Conservation (phyloP, 768 basidiomycete species). For the Hygrocybe coccinea region DNA sequence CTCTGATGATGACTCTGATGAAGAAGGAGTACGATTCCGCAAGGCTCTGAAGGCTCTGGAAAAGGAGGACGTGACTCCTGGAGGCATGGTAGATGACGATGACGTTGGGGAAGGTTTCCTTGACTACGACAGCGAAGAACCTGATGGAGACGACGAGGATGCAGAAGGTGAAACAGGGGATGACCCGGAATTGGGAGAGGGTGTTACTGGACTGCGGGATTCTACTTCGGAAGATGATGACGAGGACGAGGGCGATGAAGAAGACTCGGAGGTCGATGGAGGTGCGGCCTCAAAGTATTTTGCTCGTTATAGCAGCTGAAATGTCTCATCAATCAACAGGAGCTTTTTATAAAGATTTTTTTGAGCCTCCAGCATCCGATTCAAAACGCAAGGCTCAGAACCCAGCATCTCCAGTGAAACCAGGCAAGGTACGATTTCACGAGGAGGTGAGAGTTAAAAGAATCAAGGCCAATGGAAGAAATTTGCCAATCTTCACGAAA, state of each 20-base stretch:
- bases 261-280: constrained; percentile 28
- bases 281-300: constrained; percentile 30
- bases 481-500: constrained; percentile 44
- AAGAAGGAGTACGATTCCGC: constrained; percentile 15
- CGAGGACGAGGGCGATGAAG: constrained; percentile 28
- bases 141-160: constrained; percentile 10
- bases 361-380: constrained; percentile 59
- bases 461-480: constrained; percentile 69
- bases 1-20: constrained; percentile 22
- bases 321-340: constrained; percentile 36
- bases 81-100: not conserved
- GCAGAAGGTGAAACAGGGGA: constrained; percentile 18
- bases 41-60: constrained; percentile 9
- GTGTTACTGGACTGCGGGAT: constrained; percentile 28
- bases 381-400: constrained; percentile 17
- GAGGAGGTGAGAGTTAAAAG: constrained; percentile 78
- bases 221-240: constrained; percentile 35
- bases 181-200: constrained; percentile 24
- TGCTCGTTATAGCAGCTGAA: not conserved
- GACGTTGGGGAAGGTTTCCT: constrained; percentile 7
- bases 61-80: constrained; percentile 10
- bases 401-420: constrained; percentile 15
- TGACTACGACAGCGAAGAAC: not conserved
- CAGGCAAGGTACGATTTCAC: constrained; percentile 67
- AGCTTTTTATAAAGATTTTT: constrained; percentile 73